Base-by-base conservation (phyloP, 2,329 filamentous ascomycete species). In the Trichoderma koningiopsis region DNA sequence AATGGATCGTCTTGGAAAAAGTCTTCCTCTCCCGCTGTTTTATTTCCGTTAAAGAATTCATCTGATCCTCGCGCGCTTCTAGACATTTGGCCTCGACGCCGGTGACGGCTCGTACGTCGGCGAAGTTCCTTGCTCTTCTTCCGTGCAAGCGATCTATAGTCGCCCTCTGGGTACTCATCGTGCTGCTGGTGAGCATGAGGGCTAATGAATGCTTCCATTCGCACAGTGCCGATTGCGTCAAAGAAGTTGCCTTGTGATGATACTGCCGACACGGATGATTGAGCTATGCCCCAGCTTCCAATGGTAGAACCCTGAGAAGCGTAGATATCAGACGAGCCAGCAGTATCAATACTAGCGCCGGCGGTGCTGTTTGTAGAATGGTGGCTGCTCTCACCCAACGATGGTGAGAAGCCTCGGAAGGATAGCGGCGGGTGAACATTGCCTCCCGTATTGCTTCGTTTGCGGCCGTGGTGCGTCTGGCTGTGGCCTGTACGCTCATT, bases 131-230 rank as follows among this genome's bases (percentile, higher is more conserved):
- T 88, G 77, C 85, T 89, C 43, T 86, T 81, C 69, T 86, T 79
- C 11, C 87, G 81, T 4, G 82, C 81, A 5, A 81, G 77, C 58
- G 83, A 81, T 62, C 81, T 79, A 71, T 83, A 80, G 71, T 88
- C 85, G 27, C 87, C 85, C 66, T 85, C 82, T 0, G 82, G 80
- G 53, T 81, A 79, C 14, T 86, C 84, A 14, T 82, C 80, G 64
- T 84, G 81, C 33, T 81, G 81, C 2, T 81, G 81, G 71, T 84
- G 82, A 1, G 86, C 82, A 13, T 90, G 78, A 0, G 88, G 88
- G 74, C 84, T 89, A 73, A 99, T 96, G 78, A 98, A 99, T 0
- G 96, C 96, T 79, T 98, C 95, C 95, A 99, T 98, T 33, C 96
- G 89, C 58, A 98, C 89, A 2, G 94, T 98, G 1, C 94, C 94